A percentile compares a stretch with the other conserved stretches of the same genome.
These are phyloP conservation scores for Plasmodium reichenowi DNA, from an alignment of 169 alveolate genomes.

Conservation along the genomic window DNA sequence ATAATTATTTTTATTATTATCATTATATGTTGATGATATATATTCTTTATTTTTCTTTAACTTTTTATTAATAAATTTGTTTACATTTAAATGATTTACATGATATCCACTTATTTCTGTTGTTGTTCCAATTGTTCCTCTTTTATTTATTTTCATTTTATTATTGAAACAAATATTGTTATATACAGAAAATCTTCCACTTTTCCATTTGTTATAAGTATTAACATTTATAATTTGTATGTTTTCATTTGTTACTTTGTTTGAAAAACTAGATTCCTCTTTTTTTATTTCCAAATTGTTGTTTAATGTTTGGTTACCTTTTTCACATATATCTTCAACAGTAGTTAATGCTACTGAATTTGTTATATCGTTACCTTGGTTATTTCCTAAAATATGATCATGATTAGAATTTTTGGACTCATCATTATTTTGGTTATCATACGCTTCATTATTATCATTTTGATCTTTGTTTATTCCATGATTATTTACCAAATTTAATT, in stretches of 20 bases:
- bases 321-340: not conserved
- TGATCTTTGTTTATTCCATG: no score
- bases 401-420: not conserved
- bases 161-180: no score
- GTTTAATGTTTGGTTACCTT: not conserved
- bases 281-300: no score
- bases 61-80: not conserved
- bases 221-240: no score
- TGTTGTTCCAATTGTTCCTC: no score
- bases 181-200: no score
- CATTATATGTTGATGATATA: not conserved
- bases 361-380: not conserved
- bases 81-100: not conserved
- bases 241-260: no score
- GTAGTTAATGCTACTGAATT: no score
- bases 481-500: not conserved
- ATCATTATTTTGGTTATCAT: not conserved
- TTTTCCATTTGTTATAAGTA: no score
- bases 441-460: not conserved
- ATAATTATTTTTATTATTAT: not conserved
- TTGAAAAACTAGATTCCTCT: no score
- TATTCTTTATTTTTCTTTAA: slow-evolving; percentile 16
- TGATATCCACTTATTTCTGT: not conserved
- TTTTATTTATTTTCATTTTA: no score
- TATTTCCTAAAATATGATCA: not conserved